Conservation (phyloP, 345 rosid genomes). For the Moringa oleifera region DNA sequence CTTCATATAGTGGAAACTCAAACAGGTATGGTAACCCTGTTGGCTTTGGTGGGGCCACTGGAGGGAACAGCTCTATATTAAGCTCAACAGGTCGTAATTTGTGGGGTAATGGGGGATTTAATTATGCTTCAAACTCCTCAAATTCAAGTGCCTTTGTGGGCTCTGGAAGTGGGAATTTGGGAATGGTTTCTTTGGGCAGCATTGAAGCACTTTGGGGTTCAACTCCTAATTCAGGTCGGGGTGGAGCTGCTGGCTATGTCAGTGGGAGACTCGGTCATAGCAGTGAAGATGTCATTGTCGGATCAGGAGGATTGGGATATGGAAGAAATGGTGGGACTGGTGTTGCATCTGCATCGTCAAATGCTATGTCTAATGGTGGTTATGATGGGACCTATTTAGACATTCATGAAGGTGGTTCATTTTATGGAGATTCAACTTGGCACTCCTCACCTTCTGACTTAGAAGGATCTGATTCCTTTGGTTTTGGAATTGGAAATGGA, state of each 20-base stretch:
- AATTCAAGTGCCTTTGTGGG: slow-evolving; percentile 32
- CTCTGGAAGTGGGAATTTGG: slow-evolving; percentile 46
- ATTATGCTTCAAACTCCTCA: slow-evolving; percentile 41
- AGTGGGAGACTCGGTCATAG: slow-evolving; percentile 28
- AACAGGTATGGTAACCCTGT: slow-evolving; percentile 43
- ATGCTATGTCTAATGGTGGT: slow-evolving; percentile 31
- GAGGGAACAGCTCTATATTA: slow-evolving; percentile 39
- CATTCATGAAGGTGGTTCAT: slow-evolving; percentile 28
- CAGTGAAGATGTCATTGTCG: slow-evolving; percentile 29
- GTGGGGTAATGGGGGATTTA: slow-evolving; percentile 56
- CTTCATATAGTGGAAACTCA: slow-evolving; percentile 39
- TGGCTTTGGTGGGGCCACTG: slow-evolving; percentile 35
- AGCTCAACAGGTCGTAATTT: slow-evolving; percentile 43
- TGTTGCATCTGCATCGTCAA: slow-evolving; percentile 25
- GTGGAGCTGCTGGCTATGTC: slow-evolving; percentile 30
- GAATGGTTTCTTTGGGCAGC: slow-evolving; percentile 45
- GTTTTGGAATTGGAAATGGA: slow-evolving; percentile 43
- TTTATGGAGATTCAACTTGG: slow-evolving; percentile 47
- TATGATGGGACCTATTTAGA: slow-evolving; percentile 34
- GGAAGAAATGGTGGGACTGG: slow-evolving; percentile 34
- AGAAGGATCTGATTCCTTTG: slow-evolving; percentile 40
- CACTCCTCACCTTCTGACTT: slow-evolving; percentile 34
- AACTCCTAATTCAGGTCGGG: slow-evolving; percentile 29
- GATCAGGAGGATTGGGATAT: slow-evolving; percentile 36
- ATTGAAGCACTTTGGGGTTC: slow-evolving; percentile 61